Evolutionary conservation across 2,329 filamentous ascomycete species (phyloP), one percentile per base, ranked within the genome.

Genomic region (Thermomyces lanuginosus): DNA sequence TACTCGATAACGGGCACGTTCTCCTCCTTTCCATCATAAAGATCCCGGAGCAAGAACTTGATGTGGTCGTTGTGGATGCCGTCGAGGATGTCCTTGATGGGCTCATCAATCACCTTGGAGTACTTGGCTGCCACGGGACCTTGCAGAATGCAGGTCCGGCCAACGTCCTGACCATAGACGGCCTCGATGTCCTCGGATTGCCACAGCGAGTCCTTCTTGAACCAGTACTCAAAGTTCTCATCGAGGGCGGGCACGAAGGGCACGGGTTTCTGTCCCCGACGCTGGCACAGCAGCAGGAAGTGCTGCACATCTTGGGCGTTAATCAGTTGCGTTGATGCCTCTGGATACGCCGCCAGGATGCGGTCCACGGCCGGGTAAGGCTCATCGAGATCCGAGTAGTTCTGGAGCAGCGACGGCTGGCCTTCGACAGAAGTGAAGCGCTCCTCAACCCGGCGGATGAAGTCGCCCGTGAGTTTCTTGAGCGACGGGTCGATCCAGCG

Each of bases 131-230:
- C 79, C 59, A 84, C 83, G 4, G 89, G 89, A 10, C 89, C 91
- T 53, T 98, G 89, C 19, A 98, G 64, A 48, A 98, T 93, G 61
- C 84, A 93, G 22, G 84, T 92, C 48, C 91, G 73, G 37, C 82
- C 84, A 32, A 98, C 89, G 49, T 98, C 91, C 56, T 95, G 89
- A 41, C 68, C 86, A 34, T 93, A 84, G 31, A 98, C 84, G 28
- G 89, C 89, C 45, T 91, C 86, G 7, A 98, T 66, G 46, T 98
- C 89, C 57, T 98, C 89, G 1, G 89, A 95, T 58, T 98, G 89
- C 89, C 89, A 98, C 5, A 98, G 69, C 1, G 89, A 98, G 54
- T 98, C 89, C 64, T 98, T 98, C 73, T 98, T 98, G 76, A 98
- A 98, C 64, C 82, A 98, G 60, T 91, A 92, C 51, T 98, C 89